These are phyloP conservation scores for Neofusicoccum ribis DNA, from an alignment of 2,329 filamentous ascomycete species.

Conservation along the genomic window DNA sequence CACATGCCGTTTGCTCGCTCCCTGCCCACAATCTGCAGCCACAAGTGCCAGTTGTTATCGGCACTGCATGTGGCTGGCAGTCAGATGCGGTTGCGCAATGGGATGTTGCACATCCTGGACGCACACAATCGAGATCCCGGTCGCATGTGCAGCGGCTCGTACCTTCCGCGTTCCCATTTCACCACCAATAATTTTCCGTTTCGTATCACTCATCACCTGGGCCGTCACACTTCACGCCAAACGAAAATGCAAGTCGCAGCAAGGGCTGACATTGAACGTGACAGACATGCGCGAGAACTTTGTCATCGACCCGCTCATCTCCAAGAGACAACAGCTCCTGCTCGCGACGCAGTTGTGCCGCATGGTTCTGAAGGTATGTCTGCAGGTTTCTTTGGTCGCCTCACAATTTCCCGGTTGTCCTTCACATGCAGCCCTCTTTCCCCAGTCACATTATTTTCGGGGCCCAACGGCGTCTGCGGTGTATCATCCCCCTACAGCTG, in stretches of 20 bases:
- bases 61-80: slow-evolving; percentile 17
- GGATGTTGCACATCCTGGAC: slow-evolving; percentile 13
- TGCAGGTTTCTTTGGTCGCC: slow-evolving; percentile 11
- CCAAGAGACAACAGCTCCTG: slow-evolving; percentile 95
- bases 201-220: background rate
- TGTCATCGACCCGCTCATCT: slow-evolving; percentile 96
- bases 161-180: slow-evolving; percentile 12
- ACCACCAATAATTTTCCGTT: slow-evolving; percentile 1
- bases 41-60: slow-evolving; percentile 14
- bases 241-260: background rate
- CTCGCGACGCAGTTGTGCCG: slow-evolving; percentile 95
- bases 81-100: slow-evolving; percentile 10
- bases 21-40: slow-evolving; percentile 20
- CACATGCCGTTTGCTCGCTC: slow-evolving; percentile 15
- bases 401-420: slow-evolving; percentile 16
- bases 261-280: slow-evolving; percentile 8
- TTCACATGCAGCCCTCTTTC: slow-evolving; percentile 14
- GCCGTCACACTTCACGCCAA: background rate
- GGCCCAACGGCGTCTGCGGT: slow-evolving; percentile 23
- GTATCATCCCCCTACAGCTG: slow-evolving; percentile 20
- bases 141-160: slow-evolving; percentile 21
- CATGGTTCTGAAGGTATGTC: slow-evolving; percentile 85
- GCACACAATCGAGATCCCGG: slow-evolving; percentile 16
- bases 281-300: slow-evolving; percentile 95
- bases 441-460: slow-evolving; percentile 15